phyloP scores from a whole-genome alignment of 768 basidiomycete species.

The Termitomyces sp. region DNA sequence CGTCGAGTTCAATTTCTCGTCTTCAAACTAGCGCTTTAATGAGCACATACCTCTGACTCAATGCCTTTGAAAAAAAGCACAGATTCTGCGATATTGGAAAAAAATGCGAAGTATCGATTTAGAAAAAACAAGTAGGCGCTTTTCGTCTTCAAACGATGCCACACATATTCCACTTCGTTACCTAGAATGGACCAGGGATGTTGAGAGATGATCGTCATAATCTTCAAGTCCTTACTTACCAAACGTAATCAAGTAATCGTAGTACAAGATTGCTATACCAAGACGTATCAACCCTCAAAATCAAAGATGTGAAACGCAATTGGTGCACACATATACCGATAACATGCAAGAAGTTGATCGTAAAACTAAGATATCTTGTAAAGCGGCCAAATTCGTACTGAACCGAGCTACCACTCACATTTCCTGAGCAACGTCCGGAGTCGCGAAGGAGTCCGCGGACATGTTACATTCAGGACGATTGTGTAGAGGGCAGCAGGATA shows the following conservation, averaged over 20 bases:
- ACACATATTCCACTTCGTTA: slow-evolving; percentile 7
- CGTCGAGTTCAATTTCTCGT: not conserved
- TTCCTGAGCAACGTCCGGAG: not conserved
- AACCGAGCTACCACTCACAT: not conserved
- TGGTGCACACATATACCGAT: not conserved
- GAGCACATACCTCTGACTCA: not conserved
- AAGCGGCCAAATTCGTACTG: not conserved
- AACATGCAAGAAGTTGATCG: not conserved
- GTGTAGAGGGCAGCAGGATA: not conserved
- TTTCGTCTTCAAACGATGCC: slow-evolving; percentile 2
- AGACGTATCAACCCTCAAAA: not conserved
- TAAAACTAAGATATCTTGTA: not conserved
- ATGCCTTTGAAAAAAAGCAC: not conserved
- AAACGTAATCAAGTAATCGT: not conserved
- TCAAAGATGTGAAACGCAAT: not conserved
- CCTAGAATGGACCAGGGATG: not conserved
- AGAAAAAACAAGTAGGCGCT: slow-evolving; percentile 4
- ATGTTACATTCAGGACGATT: not conserved
- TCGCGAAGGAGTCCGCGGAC: not conserved
- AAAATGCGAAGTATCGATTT: slow-evolving; percentile 2
- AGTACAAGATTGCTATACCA: not conserved
- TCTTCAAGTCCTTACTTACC: not conserved
- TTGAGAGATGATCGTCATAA: not conserved
- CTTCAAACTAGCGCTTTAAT: not conserved
- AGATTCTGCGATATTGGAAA: not conserved